Conservation (phyloP, 2,329 filamentous ascomycete genomes). For the Colletotrichum navitas region DNA sequence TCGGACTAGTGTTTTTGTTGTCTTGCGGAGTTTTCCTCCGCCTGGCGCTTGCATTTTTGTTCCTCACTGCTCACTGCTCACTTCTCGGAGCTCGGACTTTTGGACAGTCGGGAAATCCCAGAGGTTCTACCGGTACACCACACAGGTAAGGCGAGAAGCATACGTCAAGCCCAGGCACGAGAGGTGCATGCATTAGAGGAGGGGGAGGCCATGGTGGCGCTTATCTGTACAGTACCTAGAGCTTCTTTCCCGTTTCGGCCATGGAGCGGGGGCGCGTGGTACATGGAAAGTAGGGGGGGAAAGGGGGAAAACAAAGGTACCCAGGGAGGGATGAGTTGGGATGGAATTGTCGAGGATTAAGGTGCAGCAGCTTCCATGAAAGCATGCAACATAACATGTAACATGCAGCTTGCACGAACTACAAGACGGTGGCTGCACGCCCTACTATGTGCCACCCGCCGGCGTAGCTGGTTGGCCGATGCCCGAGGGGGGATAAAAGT, state of each 20-base stretch:
- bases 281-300: not conserved
- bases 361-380: not conserved
- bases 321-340: not conserved
- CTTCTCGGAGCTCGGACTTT: constrained; percentile 30
- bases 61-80: not conserved
- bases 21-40: constrained; percentile 26
- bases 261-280: not conserved
- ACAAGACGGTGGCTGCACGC: not conserved
- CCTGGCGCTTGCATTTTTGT: not conserved
- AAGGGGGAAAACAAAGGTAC: not conserved
- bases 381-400: not conserved
- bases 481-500: constrained; percentile 25
- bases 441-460: not conserved
- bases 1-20: not conserved
- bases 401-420: not conserved
- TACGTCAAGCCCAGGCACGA: not conserved
- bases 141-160: not conserved
- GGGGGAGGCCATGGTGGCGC: not conserved
- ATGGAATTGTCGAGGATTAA: constrained; percentile 21
- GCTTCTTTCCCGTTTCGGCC: constrained; percentile 38
- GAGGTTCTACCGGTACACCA: not conserved
- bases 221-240: constrained; percentile 1
- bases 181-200: not conserved
- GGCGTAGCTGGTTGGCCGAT: constrained; percentile 20
- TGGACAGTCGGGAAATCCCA: constrained; percentile 11